Conservation (phyloP, 2,329 filamentous ascomycete species). For the Fusarium kyushuense region DNA sequence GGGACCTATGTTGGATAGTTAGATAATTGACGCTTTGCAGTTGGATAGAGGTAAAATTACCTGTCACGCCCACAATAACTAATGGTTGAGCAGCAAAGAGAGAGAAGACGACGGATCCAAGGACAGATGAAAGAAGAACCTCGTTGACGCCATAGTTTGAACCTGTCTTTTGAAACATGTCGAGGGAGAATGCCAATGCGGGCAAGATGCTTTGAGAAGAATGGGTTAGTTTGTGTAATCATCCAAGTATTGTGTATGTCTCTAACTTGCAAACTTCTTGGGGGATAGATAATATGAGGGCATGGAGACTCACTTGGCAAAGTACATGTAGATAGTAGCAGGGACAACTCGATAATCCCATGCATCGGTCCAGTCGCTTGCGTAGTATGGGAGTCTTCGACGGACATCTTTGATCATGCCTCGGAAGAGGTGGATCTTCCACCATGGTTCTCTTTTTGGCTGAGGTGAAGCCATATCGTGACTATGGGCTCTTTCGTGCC, state of each 20-base stretch:
- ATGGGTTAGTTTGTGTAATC: constrained; percentile 23
- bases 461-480: constrained; percentile 13
- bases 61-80: constrained; percentile 91
- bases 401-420: constrained; percentile 85
- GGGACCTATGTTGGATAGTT: constrained; percentile 64
- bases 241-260: constrained; percentile 1
- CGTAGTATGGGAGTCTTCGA: constrained; percentile 80
- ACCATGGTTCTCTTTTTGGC: constrained; percentile 65
- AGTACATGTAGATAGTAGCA: constrained; percentile 93
- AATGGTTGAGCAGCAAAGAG: constrained; percentile 85
- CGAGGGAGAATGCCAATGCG: constrained; percentile 87
- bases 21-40: constrained; percentile 4
- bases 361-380: constrained; percentile 86
- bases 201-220: constrained; percentile 76
- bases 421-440: constrained; percentile 78
- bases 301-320: constrained; percentile 77
- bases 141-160: constrained; percentile 92
- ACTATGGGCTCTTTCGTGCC: constrained; percentile 12
- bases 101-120: constrained; percentile 85
- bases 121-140: constrained; percentile 85
- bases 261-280: not conserved
- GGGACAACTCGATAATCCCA: constrained; percentile 92
- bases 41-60: constrained; percentile 51
- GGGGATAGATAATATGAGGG: not conserved
- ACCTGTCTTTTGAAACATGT: constrained; percentile 91